These are phyloP conservation scores for Psilocybe azurescens DNA, from an alignment of 768 basidiomycete genomes.

Conservation along the genomic window DNA sequence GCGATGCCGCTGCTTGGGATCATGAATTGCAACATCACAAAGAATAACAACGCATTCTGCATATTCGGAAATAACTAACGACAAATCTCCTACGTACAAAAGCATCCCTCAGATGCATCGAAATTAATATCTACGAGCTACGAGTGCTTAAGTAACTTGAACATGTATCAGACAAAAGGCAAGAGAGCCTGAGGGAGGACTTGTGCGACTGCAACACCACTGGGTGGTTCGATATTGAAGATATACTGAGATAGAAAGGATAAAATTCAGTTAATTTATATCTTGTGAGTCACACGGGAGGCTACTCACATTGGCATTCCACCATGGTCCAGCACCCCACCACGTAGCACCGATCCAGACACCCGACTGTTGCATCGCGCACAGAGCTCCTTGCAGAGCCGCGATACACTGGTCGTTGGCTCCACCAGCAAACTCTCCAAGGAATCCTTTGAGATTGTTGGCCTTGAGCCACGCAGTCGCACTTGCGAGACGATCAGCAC, in stretches of 20 bases:
- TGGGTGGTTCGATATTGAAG: constrained; percentile 66
- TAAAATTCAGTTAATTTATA: background rate
- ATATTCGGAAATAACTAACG: no score
- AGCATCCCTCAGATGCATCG: no score
- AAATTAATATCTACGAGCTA: no score
- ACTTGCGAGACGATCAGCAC: constrained; percentile 56
- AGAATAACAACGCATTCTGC: no score
- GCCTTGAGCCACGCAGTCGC: constrained; percentile 65
- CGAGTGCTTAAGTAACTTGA: no score
- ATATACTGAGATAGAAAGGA: constrained; percentile 44
- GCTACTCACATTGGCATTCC: constrained; percentile 49
- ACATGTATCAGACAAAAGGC: constrained; percentile 37
- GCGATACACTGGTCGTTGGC: constrained; percentile 48
- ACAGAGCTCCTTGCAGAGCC: constrained; percentile 60
- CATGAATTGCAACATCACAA: no score
- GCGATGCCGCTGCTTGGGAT: no score
- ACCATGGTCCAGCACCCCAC: constrained; percentile 73
- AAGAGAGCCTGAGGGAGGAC: constrained; percentile 63
- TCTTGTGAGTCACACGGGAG: background rate
- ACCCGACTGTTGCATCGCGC: constrained; percentile 61
- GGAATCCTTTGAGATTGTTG: constrained; percentile 65
- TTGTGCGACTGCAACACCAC: constrained; percentile 52
- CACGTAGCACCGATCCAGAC: constrained; percentile 59
- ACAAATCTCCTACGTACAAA: no score
- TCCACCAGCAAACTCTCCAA: constrained; percentile 66